These are phyloP conservation scores for Dendrocalamus latiflorus DNA, from an alignment of 202 grass and related monocot species.

Conservation along the genomic window DNA sequence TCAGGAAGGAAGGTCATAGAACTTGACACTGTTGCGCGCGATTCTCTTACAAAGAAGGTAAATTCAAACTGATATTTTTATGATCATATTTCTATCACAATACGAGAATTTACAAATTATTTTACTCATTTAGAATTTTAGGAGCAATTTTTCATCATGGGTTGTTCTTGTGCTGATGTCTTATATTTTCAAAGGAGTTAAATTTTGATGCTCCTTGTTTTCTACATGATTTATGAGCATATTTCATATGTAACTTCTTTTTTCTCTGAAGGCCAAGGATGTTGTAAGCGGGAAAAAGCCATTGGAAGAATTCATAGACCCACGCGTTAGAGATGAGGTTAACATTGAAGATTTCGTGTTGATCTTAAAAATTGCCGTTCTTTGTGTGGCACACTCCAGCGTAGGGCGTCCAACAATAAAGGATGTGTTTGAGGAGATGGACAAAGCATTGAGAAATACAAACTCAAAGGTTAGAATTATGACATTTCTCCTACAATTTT, in stretches of 20 bases:
- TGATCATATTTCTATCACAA: not conserved
- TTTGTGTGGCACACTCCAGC: slow-evolving; percentile 55
- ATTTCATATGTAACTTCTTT: not conserved
- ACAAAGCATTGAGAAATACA: slow-evolving; percentile 43
- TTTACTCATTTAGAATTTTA: not conserved
- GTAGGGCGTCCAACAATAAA: slow-evolving; percentile 46
- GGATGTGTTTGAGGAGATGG: slow-evolving; percentile 49
- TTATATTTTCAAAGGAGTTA: not conserved
- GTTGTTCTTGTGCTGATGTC: not conserved
- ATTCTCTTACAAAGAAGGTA: slow-evolving; percentile 65
- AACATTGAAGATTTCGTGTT: slow-evolving; percentile 47
- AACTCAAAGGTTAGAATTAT: slow-evolving; percentile 27
- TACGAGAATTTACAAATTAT: not conserved
- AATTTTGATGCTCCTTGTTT: not conserved
- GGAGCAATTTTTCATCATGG: not conserved
- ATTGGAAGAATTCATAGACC: slow-evolving; percentile 50
- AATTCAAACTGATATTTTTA: not conserved
- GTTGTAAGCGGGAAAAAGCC: slow-evolving; percentile 42
- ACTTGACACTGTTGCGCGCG: slow-evolving; percentile 43
- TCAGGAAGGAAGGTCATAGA: slow-evolving; percentile 74
- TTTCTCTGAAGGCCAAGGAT: slow-evolving; percentile 49
- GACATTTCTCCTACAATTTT: not conserved
- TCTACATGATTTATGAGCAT: not conserved
- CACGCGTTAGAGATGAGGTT: slow-evolving; percentile 37
- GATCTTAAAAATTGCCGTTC: slow-evolving; percentile 41